phyloP scores from a whole-genome alignment of 225 moss, liverwort and hornwort species.

The Bryoerythrophyllum caledonicum region DNA sequence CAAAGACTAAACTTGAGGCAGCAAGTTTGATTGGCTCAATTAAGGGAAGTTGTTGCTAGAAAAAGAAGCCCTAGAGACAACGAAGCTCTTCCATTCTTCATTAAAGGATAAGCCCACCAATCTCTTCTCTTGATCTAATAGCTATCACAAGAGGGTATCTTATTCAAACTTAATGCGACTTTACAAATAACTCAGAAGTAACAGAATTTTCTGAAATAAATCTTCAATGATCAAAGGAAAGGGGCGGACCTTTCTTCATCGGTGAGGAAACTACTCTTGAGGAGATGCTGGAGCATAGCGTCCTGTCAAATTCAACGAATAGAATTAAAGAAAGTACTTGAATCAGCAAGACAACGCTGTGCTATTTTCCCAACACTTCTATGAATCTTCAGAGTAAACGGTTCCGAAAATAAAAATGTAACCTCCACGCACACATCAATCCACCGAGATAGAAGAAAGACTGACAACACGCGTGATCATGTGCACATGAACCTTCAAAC shows the following conservation, averaged over 20 bases:
- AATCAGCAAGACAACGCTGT: conserved; percentile 10
- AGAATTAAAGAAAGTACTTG: not conserved
- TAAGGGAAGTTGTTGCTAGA: too few relatives aligned
- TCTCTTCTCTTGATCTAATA: too few relatives aligned
- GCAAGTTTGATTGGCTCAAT: too few relatives aligned
- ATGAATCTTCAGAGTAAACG: not conserved
- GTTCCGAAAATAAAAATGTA: not conserved
- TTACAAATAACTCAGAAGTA: not conserved
- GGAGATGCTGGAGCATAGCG: conserved; percentile 68
- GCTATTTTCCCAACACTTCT: not conserved
- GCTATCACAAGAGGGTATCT: too few relatives aligned
- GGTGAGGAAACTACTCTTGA: conserved; percentile 56
- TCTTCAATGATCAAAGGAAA: not conserved
- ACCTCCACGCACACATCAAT: not conserved
- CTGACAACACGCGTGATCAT: not conserved
- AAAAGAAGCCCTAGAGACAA: too few relatives aligned
- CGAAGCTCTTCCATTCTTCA: too few relatives aligned
- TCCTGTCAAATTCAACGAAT: conserved; percentile 53
- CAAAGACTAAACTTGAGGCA: too few relatives aligned
- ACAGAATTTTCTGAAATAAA: not conserved
- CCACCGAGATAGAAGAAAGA: not conserved
- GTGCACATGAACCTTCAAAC: not conserved
- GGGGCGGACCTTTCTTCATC: conserved; percentile 68
- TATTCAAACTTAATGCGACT: too few relatives aligned
- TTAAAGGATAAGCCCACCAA: too few relatives aligned